These are phyloP conservation scores for Cerrena zonata DNA, from an alignment of 1,284 basidiomycete genomes.

Conservation along the genomic window DNA sequence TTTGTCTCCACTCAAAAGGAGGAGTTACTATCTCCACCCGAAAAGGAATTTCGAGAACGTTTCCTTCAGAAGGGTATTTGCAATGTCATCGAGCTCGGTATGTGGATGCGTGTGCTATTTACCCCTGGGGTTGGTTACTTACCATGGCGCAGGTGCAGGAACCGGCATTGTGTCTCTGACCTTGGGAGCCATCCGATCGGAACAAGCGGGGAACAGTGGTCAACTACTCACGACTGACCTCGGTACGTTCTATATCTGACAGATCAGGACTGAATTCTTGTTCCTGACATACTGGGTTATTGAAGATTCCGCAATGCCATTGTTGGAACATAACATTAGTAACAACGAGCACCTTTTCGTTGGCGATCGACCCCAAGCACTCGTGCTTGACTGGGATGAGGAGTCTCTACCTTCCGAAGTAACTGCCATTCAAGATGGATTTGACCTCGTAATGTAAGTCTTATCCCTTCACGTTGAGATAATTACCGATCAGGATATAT, in stretches of 20 bases:
- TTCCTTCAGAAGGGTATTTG: background rate
- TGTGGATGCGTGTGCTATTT: constrained; percentile 16
- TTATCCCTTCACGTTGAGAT: too few relatives aligned
- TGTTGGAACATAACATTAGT: constrained; percentile 67
- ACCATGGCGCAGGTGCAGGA: constrained; percentile 55
- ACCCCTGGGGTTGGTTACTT: too few relatives aligned
- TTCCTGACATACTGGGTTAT: too few relatives aligned
- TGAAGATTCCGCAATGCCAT: constrained; percentile 72
- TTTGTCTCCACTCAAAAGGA: constrained; percentile 20
- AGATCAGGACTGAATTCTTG: too few relatives aligned
- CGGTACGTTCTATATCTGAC: constrained; percentile 39
- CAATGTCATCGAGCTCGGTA: constrained; percentile 65
- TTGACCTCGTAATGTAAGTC: constrained; percentile 57
- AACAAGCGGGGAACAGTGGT: constrained; percentile 25
- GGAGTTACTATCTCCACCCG: background rate
- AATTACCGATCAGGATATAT: constrained; percentile 4
- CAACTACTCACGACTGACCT: constrained; percentile 68
- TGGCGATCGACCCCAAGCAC: constrained; percentile 31
- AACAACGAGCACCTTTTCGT: constrained; percentile 40
- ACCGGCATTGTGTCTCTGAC: constrained; percentile 77
- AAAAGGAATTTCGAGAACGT: background rate
- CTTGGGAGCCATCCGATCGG: constrained; percentile 47
- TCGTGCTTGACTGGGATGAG: constrained; percentile 72
- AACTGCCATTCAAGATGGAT: constrained; percentile 29
- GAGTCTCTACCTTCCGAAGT: constrained; percentile 45